Percentiles rank a stretch among this genome's conserved stretches.
Evolutionary conservation across 139 green algal genomes (phyloP).

Genomic region (Desmodesmus armatus): DNA sequence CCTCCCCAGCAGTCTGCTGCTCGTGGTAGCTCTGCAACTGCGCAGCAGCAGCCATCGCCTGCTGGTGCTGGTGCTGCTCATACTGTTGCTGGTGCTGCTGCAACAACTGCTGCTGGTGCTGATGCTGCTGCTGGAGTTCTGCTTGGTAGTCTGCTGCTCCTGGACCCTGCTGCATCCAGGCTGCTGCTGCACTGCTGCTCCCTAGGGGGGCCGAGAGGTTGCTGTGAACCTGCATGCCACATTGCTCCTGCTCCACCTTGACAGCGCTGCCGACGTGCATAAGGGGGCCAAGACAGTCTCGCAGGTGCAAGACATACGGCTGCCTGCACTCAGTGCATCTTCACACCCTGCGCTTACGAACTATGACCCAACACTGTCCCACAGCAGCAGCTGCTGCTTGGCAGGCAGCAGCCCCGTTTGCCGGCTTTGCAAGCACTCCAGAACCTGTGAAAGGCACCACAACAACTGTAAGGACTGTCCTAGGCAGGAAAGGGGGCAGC

Average conservation of each 20-base stretch:
- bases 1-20: no score
- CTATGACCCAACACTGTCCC: background rate
- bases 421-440: background rate
- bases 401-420: no score
- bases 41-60: background rate
- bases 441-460: no score
- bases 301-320: no score
- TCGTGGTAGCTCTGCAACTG: no score
- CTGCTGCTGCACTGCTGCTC: background rate
- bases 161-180: background rate
- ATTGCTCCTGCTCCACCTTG: conserved; percentile 25
- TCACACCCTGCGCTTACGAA: background rate
- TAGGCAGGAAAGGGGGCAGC: no score
- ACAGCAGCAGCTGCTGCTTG: conserved; percentile 7
- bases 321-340: no score
- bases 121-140: conserved; percentile 11
- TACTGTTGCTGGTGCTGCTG: no score
- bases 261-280: conserved; percentile 32
- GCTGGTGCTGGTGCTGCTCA: no score
- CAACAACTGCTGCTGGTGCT: background rate
- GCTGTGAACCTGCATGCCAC: background rate
- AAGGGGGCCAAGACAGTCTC: background rate
- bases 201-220: background rate
- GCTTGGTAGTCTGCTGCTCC: background rate
- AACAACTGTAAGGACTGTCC: no score